Evolutionary conservation across 352 stramenopile species (phyloP), one percentile per base, ranked within the genome.

Genomic region (Saprolegnia parasitica): DNA sequence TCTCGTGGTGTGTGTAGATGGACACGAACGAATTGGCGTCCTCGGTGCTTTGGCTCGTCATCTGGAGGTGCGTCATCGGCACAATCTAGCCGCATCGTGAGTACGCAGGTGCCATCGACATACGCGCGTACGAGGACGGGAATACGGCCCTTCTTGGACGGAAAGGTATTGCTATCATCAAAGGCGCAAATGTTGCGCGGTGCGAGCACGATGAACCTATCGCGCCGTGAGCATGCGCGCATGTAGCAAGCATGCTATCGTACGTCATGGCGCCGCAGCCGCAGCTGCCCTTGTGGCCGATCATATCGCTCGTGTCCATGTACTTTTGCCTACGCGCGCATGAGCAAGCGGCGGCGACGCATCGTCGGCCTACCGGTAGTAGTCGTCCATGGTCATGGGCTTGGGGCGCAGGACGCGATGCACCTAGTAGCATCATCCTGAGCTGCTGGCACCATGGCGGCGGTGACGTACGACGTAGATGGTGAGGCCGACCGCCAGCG

Each of bases 101-200:
- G 24, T 20, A 42, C 47, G 24, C 11, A 15, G 24, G 20, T 11
- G 13, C 8, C 54, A 74, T 20, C 11, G 8, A 16, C 61, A 15
- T 15, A 11, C 8, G 24, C 15, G n/a, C 77, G 55, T 72, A 92
- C 85, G 74, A 93, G 54, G 52, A 88, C 90, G 5, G 85, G 85
- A 46, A 91, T 91, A 26, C 85, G 78, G 3, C 85, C 85, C 61
- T 89, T 90, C 74, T 93, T 93, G 78, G 83, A 91, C 4, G 85
- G 88, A 32, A 91, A 76, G 50, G 81, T 80, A 64, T 91, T 91
- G 77, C 83, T 91, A 63, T 93, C 85, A 65, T 93, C 85, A 56
- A 90, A 93, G 4, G 83, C 85, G 20, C 90, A 84, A n/a, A 90
- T 79, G 45, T 78, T 77, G 73, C 88, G 90, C 3, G 85, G 83